phyloP scores from a whole-genome alignment of 192 early-diverging fungal genomes.

The Spinellus fusiger region DNA sequence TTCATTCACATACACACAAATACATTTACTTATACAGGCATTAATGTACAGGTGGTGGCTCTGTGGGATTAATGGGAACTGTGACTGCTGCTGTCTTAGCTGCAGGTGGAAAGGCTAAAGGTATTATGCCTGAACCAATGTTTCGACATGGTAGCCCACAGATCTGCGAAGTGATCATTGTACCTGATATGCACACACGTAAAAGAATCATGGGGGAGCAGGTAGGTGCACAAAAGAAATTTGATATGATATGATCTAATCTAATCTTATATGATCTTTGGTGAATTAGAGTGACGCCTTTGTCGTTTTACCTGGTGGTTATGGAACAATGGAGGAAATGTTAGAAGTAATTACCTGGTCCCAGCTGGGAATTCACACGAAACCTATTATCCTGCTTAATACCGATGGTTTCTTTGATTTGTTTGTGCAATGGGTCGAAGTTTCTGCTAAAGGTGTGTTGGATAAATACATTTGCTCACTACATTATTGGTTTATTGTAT shows the following conservation, averaged over 20 bases:
- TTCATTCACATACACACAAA: neutral
- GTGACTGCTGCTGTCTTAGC: conserved; percentile 62
- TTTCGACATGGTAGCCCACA: conserved; percentile 26
- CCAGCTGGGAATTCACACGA: conserved; percentile 71
- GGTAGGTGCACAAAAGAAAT: conserved; percentile 22
- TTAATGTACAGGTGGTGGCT: conserved; percentile 48
- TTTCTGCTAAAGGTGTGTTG: conserved; percentile 43
- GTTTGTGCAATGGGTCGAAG: conserved; percentile 58
- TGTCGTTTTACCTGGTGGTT: conserved; percentile 82
- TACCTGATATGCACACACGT: conserved; percentile 80
- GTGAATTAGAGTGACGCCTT: conserved; percentile 65
- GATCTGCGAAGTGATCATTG: conserved; percentile 49
- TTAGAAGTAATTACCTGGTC: conserved; percentile 79
- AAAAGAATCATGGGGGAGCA: conserved; percentile 70
- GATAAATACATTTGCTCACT: neutral
- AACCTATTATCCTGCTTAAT: conserved; percentile 78
- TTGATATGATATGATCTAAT: neutral
- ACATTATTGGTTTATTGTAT: neutral
- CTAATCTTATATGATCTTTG: neutral
- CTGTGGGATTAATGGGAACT: conserved; percentile 73
- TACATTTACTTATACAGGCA: neutral
- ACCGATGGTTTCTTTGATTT: conserved; percentile 71
- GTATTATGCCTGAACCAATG: conserved; percentile 71
- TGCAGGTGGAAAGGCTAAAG: conserved; percentile 59
- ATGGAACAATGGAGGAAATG: conserved; percentile 84